phyloP scores from a whole-genome alignment of 495 filamentous ascomycete species.

The Aeminium ludgeri region DNA sequence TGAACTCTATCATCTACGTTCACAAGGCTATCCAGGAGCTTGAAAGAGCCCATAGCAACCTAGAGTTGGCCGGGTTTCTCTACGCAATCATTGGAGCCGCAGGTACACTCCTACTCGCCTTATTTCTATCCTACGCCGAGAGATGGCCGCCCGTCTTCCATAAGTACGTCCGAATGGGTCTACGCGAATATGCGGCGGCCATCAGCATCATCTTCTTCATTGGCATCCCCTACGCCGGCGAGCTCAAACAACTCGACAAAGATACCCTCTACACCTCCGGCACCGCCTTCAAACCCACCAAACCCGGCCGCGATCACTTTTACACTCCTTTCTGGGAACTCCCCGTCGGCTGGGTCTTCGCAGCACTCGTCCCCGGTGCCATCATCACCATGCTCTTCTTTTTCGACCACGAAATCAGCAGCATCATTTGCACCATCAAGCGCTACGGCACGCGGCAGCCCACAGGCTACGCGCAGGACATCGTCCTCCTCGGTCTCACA shows the following conservation, averaged over 20 bases:
- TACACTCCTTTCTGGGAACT: conserved; percentile 80
- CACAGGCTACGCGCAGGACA: conserved; percentile 85
- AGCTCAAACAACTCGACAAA: conserved; percentile 16
- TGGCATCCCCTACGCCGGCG: conserved; percentile 16
- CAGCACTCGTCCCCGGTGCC: too few relatives aligned
- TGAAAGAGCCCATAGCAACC: neutral
- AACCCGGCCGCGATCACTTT: conserved; percentile 51
- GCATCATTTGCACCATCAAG: conserved; percentile 72
- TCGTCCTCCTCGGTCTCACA: conserved; percentile 77
- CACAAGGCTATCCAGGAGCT: conserved; percentile 14
- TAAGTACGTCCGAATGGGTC: conserved; percentile 20
- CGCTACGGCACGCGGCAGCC: conserved; percentile 87
- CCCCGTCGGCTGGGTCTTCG: conserved; percentile 51
- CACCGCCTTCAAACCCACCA: conserved; percentile 61
- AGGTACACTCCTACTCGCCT: conserved; percentile 51
- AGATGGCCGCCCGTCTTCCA: conserved; percentile 22
- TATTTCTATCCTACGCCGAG: conserved; percentile 17
- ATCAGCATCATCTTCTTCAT: conserved; percentile 22
- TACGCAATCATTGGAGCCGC: conserved; percentile 50
- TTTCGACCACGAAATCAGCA: conserved; percentile 49
- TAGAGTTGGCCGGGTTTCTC: conserved; percentile 54
- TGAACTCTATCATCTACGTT: conserved; percentile 27
- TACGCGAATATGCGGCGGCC: conserved; percentile 26
- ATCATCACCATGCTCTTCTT: conserved; percentile 76
- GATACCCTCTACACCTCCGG: conserved; percentile 28